phyloP scores from a whole-genome alignment of 192 early-diverging fungal species.

The Obelidium mucronatum region DNA sequence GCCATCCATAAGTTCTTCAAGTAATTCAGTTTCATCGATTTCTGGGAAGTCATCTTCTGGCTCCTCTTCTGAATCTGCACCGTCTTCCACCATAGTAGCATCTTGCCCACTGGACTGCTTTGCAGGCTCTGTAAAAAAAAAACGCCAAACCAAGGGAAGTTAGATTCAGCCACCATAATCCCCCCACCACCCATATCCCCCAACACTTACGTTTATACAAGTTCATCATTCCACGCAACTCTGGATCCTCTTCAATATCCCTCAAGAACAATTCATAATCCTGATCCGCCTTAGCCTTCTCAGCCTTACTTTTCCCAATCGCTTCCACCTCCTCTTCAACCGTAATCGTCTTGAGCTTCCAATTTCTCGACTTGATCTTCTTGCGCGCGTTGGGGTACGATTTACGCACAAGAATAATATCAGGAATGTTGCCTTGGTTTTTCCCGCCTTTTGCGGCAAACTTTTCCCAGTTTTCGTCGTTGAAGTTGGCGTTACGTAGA shows the following conservation, averaged over 20 bases:
- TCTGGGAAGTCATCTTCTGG: conserved; percentile 92
- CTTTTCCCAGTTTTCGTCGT: conserved; percentile 82
- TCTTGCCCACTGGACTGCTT: conserved; percentile 3
- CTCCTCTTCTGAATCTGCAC: conserved; percentile 73
- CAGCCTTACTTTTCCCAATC: conserved; percentile 74
- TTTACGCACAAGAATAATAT: conserved; percentile 94
- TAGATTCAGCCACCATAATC: not conserved
- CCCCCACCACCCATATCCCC: too few species aligned
- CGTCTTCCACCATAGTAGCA: conserved; percentile 45
- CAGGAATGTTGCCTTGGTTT: conserved; percentile 70
- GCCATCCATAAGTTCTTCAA: conserved; percentile 81
- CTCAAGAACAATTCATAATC: conserved; percentile 97
- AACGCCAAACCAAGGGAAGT: not conserved
- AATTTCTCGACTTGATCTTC: conserved; percentile 85
- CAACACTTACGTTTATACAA: conserved; percentile 80
- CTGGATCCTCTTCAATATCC: conserved; percentile 98
- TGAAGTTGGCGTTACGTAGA: conserved; percentile 88
- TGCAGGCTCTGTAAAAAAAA: not conserved
- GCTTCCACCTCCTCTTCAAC: conserved; percentile 88
- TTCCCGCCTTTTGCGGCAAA: conserved; percentile 7
- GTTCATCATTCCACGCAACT: conserved; percentile 93
- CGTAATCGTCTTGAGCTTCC: conserved; percentile 87
- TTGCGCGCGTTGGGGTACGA: conserved; percentile 87
- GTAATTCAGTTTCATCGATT: conserved; percentile 88
- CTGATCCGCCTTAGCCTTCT: conserved; percentile 72